phyloP scores from a whole-genome alignment of 208 protist genomes.

The Leptomonas seymouri region DNA sequence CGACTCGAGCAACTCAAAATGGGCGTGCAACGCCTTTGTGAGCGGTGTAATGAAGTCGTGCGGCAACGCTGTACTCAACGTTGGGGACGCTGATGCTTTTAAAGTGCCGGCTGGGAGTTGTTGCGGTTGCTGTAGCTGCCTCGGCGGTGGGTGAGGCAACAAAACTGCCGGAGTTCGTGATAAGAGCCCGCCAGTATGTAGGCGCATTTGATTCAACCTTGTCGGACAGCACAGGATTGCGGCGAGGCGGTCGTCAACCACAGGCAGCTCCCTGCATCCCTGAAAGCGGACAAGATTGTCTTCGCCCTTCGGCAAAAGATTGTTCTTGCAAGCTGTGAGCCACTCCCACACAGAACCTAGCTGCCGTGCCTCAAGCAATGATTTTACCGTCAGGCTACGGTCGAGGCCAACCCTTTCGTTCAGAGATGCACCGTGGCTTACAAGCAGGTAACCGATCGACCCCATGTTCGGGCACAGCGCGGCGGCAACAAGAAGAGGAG shows the following conservation, averaged over 20 bases:
- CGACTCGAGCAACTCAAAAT: background rate
- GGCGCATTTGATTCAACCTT: background rate
- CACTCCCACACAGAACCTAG: slow-evolving; percentile 27
- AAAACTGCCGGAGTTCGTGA: background rate
- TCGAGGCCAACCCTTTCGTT: background rate
- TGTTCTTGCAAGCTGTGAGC: background rate
- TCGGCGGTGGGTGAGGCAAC: slow-evolving; percentile 4
- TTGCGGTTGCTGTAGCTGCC: background rate
- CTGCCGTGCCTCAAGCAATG: slow-evolving; percentile 30
- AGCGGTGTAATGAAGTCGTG: background rate
- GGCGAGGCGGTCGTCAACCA: background rate
- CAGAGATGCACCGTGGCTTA: slow-evolving; percentile 55
- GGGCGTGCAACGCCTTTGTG: background rate
- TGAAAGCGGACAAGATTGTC: background rate
- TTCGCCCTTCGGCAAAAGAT: background rate
- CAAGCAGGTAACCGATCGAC: slow-evolving; percentile 40
- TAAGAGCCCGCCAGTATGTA: background rate
- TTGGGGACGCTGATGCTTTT: background rate
- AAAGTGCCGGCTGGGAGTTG: too few species aligned
- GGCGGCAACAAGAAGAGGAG: slow-evolving; percentile 65
- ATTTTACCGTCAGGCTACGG: slow-evolving; percentile 20
- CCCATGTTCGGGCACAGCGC: slow-evolving; percentile 42
- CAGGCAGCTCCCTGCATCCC: background rate
- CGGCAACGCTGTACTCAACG: background rate
- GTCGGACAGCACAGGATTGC: background rate